A percentile compares a stretch with the other conserved stretches of the same genome.
These are phyloP conservation scores for Pseudozyma hubeiensis DNA, from an alignment of 1,284 basidiomycete species.

Conservation along the genomic window DNA sequence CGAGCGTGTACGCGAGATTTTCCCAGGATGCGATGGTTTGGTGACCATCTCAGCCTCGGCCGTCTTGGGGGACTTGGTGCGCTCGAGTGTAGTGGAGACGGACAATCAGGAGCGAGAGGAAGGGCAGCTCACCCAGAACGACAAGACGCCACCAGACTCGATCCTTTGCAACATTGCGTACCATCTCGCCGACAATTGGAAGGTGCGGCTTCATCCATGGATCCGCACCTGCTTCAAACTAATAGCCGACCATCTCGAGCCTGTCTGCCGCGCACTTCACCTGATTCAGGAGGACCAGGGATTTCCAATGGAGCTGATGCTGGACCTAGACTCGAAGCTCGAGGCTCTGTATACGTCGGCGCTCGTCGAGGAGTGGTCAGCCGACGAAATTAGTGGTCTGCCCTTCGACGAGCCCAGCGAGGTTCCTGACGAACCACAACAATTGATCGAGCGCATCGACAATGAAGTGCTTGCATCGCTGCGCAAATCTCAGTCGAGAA, in stretches of 20 bases:
- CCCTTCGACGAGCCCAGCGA: constrained; percentile 40
- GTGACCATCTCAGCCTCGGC: constrained; percentile 38
- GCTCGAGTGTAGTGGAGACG: constrained; percentile 16
- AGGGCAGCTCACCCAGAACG: constrained; percentile 31
- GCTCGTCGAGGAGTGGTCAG: constrained; percentile 22
- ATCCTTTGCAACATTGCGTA: constrained; percentile 19
- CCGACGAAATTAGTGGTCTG: constrained; percentile 22
- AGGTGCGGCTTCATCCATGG: constrained; percentile 39
- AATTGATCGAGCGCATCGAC: constrained; percentile 33
- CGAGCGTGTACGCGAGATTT: constrained; percentile 36
- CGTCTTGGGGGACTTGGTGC: constrained; percentile 32
- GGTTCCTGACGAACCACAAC: constrained; percentile 25
- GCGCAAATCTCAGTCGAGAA: constrained; percentile 18
- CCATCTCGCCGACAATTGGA: constrained; percentile 27
- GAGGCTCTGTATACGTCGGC: constrained; percentile 21
- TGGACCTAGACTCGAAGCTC: constrained; percentile 34
- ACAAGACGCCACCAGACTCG: constrained; percentile 11
- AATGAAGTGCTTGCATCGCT: constrained; percentile 34
- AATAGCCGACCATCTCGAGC: constrained; percentile 30
- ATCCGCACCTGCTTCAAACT: constrained; percentile 32
- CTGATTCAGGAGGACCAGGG: constrained; percentile 20
- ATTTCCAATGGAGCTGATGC: constrained; percentile 33
- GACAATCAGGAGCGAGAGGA: constrained; percentile 21
- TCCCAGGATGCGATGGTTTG: constrained; percentile 28
- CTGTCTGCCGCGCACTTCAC: constrained; percentile 25